A percentile compares a stretch with the other conserved stretches of the same genome.
Evolutionary conservation across 768 basidiomycete species (phyloP).

Genomic region (Lactifluus rugatus): DNA sequence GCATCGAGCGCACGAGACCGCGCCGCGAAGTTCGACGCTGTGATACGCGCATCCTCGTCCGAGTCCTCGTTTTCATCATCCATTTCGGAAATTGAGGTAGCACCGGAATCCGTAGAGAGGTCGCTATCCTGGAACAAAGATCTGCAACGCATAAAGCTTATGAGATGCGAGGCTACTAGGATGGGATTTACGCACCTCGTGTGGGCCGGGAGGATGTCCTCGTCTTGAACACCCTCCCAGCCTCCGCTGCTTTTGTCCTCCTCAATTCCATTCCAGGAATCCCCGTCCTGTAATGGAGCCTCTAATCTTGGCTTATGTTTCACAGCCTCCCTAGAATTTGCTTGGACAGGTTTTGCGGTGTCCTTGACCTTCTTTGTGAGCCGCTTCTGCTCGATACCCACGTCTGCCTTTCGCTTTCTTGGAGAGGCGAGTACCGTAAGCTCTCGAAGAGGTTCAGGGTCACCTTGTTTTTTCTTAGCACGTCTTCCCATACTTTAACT

Average conservation of each 20-base stretch:
- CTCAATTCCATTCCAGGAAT: too few relatives aligned
- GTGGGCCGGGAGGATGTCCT: constrained; percentile 34
- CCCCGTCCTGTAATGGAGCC: too few relatives aligned
- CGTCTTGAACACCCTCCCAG: constrained; percentile 56
- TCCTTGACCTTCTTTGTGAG: constrained; percentile 31
- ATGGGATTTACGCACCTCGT: constrained; percentile 27
- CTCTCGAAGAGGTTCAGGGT: constrained; percentile 49
- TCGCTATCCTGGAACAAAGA: constrained; percentile 42
- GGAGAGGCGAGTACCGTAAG: constrained; percentile 30
- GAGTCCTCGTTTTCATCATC: constrained; percentile 30
- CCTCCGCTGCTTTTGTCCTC: constrained; percentile 33
- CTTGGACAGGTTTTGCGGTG: constrained; percentile 14
- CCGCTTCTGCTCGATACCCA: constrained; percentile 25
- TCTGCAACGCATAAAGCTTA: constrained; percentile 24
- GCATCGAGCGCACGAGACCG: constrained; percentile 71
- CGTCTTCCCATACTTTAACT: constrained; percentile 61
- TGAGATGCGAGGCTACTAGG: not conserved
- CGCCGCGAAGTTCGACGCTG: constrained; percentile 73
- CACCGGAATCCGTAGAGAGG: constrained; percentile 34
- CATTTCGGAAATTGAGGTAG: constrained; percentile 32
- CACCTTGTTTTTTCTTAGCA: constrained; percentile 74
- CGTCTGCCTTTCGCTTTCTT: constrained; percentile 63
- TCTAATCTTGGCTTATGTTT: too few relatives aligned
- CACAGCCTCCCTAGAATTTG: too few relatives aligned
- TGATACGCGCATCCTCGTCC: constrained; percentile 44